Percentiles rank a stretch among this genome's conserved stretches.
Evolutionary conservation across 176 grass and related monocot genomes (phyloP).

Genomic region (Echinochloa phyllopogon): DNA sequence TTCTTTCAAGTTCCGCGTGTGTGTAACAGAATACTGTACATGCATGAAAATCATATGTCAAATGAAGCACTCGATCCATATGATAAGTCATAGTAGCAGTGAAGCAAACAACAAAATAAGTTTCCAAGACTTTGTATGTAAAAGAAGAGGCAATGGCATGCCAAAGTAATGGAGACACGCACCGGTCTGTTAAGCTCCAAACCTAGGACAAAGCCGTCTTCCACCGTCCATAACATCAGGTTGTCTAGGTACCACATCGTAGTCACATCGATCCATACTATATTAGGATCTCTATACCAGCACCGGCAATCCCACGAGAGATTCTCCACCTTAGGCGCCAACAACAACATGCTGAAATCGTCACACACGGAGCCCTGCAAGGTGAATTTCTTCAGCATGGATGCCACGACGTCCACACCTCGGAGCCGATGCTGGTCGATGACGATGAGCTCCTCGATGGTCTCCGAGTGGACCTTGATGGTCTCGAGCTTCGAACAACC

Average conservation of each 20-base stretch:
- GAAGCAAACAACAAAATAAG: neutral
- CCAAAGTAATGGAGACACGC: neutral
- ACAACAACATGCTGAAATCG: neutral
- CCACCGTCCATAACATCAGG: neutral
- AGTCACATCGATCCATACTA: neutral
- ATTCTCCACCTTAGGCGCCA: neutral
- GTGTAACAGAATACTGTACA: neutral
- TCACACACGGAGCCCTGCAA: accelerated
- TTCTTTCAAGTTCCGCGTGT: neutral
- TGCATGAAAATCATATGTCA: neutral
- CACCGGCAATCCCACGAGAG: neutral
- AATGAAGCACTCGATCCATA: neutral
- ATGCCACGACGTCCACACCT: neutral
- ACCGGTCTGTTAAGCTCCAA: neutral
- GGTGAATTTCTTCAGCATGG: neutral
- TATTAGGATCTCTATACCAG: accelerated
- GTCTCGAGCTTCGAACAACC: accelerated
- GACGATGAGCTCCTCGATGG: neutral
- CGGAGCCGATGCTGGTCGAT: neutral
- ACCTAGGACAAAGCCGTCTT: neutral
- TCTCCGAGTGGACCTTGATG: neutral
- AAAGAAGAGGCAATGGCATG: neutral
- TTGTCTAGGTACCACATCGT: neutral
- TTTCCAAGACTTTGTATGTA: neutral
- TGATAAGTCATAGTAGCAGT: neutral